Evolutionary conservation across 495 filamentous ascomycete genomes (phyloP), one percentile per base, ranked within the genome.

Genomic region (Achaetomiella virescens): DNA sequence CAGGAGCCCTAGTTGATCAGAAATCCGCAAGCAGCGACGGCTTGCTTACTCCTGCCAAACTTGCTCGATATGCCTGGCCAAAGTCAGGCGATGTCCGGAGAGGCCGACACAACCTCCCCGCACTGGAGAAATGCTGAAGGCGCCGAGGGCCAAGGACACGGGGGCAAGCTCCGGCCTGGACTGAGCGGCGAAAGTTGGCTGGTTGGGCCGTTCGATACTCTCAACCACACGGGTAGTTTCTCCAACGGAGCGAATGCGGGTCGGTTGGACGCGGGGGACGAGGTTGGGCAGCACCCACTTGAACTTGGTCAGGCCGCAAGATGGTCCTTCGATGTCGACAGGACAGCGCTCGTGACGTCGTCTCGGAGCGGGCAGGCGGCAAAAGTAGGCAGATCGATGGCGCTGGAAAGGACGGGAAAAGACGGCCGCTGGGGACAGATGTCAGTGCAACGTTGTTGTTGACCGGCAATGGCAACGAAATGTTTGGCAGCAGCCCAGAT

Each of bases 81-180:
- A 48, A n/a, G 41, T 53, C 47, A 59, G 64, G 57, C 64, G 43
- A 59, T 61, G 66, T 65, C 66, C 66, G 57, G 66, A 64, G 66
- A 64, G 63, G 61, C 21, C 57, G 44, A 48, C 44, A 54, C 54
- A 52, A 62, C 63, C 60, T 61, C 63, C 62, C 61, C 65, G 58
- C 63, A 66, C 65, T 57, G 22, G 62, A 45, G 36, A 42, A 60
- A 40, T 36, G 37, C 29, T 47, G 52, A 44, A 46, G 48, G 29
- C 41, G 33, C 43, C 53, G 52, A 52, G 48, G 52, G 22, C 46
- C 38, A 38, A 18, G 29, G 37, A 25, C 31, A 10, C 20, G 10
- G 12, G 37, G 27, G 24, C 9, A 45, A 25, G 36, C 24, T 50
- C 42, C 37, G 31, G 18, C 47, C 10, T 36, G 46, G 38, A 21